A percentile compares a stretch with the other conserved stretches of the same genome.
These are phyloP conservation scores for Leersia perrieri DNA, from an alignment of 176 grass and related monocot genomes.

Conservation along the genomic window DNA sequence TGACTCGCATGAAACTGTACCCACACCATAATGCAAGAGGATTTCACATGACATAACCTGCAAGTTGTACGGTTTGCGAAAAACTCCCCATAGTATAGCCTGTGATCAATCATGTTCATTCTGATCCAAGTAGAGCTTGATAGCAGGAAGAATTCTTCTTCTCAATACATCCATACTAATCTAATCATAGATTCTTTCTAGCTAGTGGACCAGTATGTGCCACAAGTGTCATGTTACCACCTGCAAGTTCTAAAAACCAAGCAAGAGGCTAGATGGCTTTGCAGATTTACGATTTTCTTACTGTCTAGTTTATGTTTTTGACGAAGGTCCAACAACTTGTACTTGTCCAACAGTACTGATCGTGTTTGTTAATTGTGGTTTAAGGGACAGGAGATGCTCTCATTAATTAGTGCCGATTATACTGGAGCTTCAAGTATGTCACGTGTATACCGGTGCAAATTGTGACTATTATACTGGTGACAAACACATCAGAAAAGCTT, in stretches of 20 bases:
- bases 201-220: background rate
- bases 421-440: constrained; percentile 12
- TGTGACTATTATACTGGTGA: background rate
- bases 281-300: background rate
- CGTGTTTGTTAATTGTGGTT: constrained; percentile 19
- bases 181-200: background rate
- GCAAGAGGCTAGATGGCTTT: background rate
- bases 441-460: constrained; percentile 14
- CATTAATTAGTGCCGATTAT: background rate
- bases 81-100: background rate
- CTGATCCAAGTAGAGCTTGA: background rate
- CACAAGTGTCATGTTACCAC: background rate
- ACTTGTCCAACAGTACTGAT: background rate
- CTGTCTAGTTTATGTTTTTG: background rate
- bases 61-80: background rate
- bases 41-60: constrained; percentile 30
- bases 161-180: background rate
- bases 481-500: background rate
- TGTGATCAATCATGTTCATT: background rate
- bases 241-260: background rate
- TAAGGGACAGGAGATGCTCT: background rate
- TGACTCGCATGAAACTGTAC: background rate
- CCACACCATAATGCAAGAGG: background rate
- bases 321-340: constrained; percentile 16
- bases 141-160: background rate